A percentile compares a stretch with the other conserved stretches of the same genome.
Evolutionary conservation across 1,284 basidiomycete species (phyloP).

Genomic region (Xerocomus cyaneibrunnescens): DNA sequence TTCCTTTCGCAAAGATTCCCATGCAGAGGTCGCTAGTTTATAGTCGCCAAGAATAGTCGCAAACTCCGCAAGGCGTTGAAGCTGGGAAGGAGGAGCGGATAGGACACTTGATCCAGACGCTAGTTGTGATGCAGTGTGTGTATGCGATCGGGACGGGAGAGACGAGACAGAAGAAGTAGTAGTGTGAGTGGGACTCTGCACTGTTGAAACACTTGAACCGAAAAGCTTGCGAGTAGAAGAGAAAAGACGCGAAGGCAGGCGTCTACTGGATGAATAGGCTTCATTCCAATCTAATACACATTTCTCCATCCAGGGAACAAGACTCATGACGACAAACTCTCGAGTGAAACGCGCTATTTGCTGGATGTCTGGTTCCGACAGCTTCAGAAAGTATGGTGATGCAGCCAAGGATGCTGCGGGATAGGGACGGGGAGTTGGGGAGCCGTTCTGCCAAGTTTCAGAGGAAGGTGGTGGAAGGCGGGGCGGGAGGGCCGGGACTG

Average conservation of each 20-base stretch:
- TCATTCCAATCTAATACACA: slow-evolving; percentile 95
- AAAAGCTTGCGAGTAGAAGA: slow-evolving; percentile 92
- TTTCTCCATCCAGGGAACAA: slow-evolving; percentile 97
- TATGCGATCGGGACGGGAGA: slow-evolving; percentile 44
- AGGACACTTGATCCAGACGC: slow-evolving; percentile 32
- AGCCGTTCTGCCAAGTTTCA: slow-evolving; percentile 32
- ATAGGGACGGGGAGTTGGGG: slow-evolving; percentile 11
- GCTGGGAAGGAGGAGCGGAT: slow-evolving; percentile 55
- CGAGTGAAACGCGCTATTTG: slow-evolving; percentile 81
- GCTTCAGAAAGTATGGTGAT: slow-evolving; percentile 47
- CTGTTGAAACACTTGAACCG: slow-evolving; percentile 58
- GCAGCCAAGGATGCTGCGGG: slow-evolving; percentile 11
- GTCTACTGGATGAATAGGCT: slow-evolving; percentile 79
- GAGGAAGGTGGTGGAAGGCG: slow-evolving; percentile 57
- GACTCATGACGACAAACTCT: slow-evolving; percentile 88
- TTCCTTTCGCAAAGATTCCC: slow-evolving; percentile 85
- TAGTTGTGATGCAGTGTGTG: slow-evolving; percentile 36
- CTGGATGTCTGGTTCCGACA: slow-evolving; percentile 79
- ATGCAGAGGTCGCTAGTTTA: slow-evolving; percentile 81
- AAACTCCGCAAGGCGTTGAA: slow-evolving; percentile 91
- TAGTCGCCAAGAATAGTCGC: slow-evolving; percentile 91
- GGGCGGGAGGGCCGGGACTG: slow-evolving; percentile 62
- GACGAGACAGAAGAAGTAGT: slow-evolving; percentile 46
- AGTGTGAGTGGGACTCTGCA: slow-evolving; percentile 43
- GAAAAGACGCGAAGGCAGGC: slow-evolving; percentile 78